phyloP scores from a whole-genome alignment of 208 protist genomes.

The Trichomonas gallinae region DNA sequence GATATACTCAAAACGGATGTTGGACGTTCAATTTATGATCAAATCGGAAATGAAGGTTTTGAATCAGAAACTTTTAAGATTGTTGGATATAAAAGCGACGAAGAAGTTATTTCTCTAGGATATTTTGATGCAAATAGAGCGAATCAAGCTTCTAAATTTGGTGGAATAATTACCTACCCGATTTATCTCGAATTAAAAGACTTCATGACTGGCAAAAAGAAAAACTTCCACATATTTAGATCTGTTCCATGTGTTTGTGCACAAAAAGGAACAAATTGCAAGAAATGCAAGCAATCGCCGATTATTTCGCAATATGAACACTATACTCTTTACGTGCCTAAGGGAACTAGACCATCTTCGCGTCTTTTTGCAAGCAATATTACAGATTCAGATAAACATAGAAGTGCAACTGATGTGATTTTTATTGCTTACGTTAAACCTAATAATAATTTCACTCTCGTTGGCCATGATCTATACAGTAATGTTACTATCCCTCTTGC shows the following conservation, averaged over 20 bases:
- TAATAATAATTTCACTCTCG: neutral
- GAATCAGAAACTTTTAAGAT: neutral
- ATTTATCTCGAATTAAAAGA: neutral
- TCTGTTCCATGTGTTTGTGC: neutral
- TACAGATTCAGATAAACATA: neutral
- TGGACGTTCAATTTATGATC: neutral
- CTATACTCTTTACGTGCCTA: neutral
- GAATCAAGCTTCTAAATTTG: neutral
- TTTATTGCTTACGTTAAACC: neutral
- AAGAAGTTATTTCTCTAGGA: neutral
- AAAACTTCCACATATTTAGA: neutral
- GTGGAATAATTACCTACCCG: neutral
- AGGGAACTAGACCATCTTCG: neutral
- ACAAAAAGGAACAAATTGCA: neutral
- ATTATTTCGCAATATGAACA: neutral
- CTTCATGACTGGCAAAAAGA: neutral
- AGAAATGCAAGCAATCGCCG: neutral
- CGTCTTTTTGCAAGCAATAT: neutral
- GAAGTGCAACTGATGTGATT: neutral
- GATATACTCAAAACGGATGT: neutral
- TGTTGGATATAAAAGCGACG: neutral
- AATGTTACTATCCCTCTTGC: neutral
- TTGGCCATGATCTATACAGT: neutral
- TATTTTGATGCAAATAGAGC: neutral
- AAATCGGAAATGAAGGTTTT: neutral